These are phyloP conservation scores for Aspergillus neoniger DNA, from an alignment of 2,329 filamentous ascomycete genomes.

Conservation along the genomic window DNA sequence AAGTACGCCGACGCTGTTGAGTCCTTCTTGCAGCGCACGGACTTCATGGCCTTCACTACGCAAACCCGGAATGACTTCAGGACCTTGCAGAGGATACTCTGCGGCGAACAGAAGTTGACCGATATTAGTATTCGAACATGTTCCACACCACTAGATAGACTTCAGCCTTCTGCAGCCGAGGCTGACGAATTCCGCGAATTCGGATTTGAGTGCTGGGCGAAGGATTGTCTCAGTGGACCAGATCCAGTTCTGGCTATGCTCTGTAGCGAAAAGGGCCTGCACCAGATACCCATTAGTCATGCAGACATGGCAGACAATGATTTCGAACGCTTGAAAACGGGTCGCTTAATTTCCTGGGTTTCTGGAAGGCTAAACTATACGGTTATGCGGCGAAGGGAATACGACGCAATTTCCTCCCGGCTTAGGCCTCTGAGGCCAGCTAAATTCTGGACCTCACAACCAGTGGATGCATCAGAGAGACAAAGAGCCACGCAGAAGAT, in stretches of 20 bases:
- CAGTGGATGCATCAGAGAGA: constrained; percentile 64
- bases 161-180: constrained; percentile 58
- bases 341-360: constrained; percentile 68
- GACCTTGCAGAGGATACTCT: constrained; percentile 67
- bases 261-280: constrained; percentile 70
- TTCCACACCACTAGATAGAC: constrained; percentile 52
- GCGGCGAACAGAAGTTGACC: constrained; percentile 63
- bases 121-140: constrained; percentile 71
- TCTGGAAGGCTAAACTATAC: constrained; percentile 65
- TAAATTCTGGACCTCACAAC: constrained; percentile 73
- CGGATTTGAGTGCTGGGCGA: constrained; percentile 78
- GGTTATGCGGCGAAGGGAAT: constrained; percentile 73
- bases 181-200: constrained; percentile 56
- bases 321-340: constrained; percentile 64
- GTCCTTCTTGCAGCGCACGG: constrained; percentile 54
- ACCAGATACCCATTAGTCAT: constrained; percentile 67
- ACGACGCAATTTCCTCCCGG: constrained; percentile 73
- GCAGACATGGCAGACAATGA: constrained; percentile 66
- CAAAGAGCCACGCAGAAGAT: constrained; percentile 59
- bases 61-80: constrained; percentile 76
- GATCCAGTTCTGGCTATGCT: constrained; percentile 84
- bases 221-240: constrained; percentile 79
- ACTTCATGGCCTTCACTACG: constrained; percentile 68
- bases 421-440: constrained; percentile 64
- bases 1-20: constrained; percentile 66